phyloP scores from a whole-genome alignment of 768 basidiomycete genomes.

The Boletellus ananas region DNA sequence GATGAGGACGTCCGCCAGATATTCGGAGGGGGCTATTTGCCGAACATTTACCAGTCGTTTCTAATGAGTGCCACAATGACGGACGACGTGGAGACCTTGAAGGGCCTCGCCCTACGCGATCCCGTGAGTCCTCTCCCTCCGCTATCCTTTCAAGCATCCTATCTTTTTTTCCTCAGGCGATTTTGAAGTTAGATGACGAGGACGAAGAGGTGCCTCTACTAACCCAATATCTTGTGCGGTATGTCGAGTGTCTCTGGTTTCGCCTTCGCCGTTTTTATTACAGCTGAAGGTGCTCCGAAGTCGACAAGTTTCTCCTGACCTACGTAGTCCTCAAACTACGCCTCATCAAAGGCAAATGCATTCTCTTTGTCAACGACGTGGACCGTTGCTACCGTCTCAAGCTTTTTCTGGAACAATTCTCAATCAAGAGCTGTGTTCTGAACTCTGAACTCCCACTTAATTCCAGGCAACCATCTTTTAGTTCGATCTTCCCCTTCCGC shows the following conservation, averaged over 20 bases:
- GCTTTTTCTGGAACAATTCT: conserved; percentile 97
- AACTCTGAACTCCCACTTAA: conserved; percentile 96
- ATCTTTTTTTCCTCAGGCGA: conserved; percentile 49
- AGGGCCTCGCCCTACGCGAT: conserved; percentile 81
- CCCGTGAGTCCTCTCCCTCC: conserved; percentile 54
- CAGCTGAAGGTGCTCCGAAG: conserved; percentile 71
- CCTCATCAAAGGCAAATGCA: conserved; percentile 93
- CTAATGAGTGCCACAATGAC: conserved; percentile 98
- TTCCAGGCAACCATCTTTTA: conserved; percentile 54
- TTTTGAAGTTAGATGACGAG: conserved; percentile 83
- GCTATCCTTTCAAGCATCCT: neutral
- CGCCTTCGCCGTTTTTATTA: neutral
- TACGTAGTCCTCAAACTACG: conserved; percentile 97
- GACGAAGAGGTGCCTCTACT: conserved; percentile 78
- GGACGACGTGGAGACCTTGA: conserved; percentile 88
- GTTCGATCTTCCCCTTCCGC: neutral
- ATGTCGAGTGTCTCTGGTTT: conserved; percentile 14
- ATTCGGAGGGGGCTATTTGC: conserved; percentile 66
- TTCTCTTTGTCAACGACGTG: conserved; percentile 94
- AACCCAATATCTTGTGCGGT: conserved; percentile 84
- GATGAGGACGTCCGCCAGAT: conserved; percentile 81
- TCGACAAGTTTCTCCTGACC: conserved; percentile 93
- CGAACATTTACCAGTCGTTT: conserved; percentile 85
- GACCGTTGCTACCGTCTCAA: conserved; percentile 94
- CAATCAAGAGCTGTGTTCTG: conserved; percentile 91